A percentile compares a stretch with the other conserved stretches of the same genome.
Evolutionary conservation across 768 basidiomycete genomes (phyloP).

Genomic region (Boletellus ananas): DNA sequence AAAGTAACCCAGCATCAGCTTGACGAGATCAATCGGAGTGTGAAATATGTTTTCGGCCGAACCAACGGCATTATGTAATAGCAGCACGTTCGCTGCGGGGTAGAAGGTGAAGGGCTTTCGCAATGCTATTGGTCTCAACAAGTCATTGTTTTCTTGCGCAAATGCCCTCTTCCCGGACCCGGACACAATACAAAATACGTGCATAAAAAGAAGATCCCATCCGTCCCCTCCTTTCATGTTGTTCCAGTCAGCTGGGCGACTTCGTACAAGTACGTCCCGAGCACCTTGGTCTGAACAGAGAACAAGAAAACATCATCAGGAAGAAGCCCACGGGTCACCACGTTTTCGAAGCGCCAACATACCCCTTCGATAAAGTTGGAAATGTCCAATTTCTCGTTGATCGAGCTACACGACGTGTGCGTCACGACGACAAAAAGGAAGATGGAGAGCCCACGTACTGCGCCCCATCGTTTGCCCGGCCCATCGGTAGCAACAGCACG

Average conservation of each 20-base stretch:
- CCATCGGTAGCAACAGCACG: constrained; percentile 88
- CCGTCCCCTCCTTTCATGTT: constrained; percentile 6
- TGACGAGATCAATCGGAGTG: too few species aligned
- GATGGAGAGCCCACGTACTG: constrained; percentile 51
- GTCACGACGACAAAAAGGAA: background rate
- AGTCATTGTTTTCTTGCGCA: too few species aligned
- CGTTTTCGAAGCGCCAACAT: constrained; percentile 14
- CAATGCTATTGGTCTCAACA: too few species aligned
- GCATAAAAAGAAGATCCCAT: background rate
- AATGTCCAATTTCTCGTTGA: constrained; percentile 91
- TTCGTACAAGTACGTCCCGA: constrained; percentile 32
- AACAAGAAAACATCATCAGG: background rate
- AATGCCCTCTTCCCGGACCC: too few species aligned
- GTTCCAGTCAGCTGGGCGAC: constrained; percentile 20
- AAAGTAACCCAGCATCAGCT: too few species aligned
- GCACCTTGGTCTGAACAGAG: constrained; percentile 28
- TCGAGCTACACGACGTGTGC: constrained; percentile 50
- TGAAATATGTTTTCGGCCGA: too few species aligned
- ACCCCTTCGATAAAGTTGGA: constrained; percentile 88
- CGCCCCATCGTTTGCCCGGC: constrained; percentile 90
- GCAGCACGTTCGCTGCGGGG: too few species aligned
- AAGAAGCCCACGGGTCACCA: background rate
- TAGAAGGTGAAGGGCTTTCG: too few species aligned
- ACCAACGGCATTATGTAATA: too few species aligned
- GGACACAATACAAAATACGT: background rate